These are phyloP conservation scores for Fomitopsis schrenkii DNA, from an alignment of 1,284 basidiomycete genomes.

Conservation along the genomic window DNA sequence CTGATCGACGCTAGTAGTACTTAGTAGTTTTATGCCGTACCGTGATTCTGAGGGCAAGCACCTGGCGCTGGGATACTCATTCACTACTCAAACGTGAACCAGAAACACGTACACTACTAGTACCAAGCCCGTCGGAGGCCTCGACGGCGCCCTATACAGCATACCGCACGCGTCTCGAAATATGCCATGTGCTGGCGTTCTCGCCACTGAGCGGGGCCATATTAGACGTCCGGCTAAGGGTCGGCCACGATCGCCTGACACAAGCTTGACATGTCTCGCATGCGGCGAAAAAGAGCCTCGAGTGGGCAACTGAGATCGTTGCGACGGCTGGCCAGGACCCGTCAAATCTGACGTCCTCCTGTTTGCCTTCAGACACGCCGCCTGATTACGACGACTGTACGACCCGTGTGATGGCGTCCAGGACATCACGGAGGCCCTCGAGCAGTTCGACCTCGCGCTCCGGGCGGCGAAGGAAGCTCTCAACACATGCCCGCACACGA, in stretches of 20 bases:
- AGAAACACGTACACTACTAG: too few relatives aligned
- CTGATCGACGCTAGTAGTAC: too few relatives aligned
- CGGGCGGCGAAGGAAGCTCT: constrained; percentile 18
- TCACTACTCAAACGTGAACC: too few relatives aligned
- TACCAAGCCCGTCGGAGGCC: too few relatives aligned
- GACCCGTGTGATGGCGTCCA: constrained; percentile 1
- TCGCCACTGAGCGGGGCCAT: too few relatives aligned
- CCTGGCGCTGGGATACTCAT: too few relatives aligned
- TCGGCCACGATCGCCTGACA: not conserved
- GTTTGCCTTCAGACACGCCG: not conserved
- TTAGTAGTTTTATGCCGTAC: too few relatives aligned
- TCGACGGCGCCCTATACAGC: not conserved
- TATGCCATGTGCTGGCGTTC: not conserved
- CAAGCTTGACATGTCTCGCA: not conserved
- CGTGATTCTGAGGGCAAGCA: too few relatives aligned
- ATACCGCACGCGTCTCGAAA: not conserved
- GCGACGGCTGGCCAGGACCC: not conserved
- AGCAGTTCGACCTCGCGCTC: constrained; percentile 14
- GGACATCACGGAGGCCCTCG: constrained; percentile 8
- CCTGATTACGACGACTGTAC: not conserved
- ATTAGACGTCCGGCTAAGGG: not conserved
- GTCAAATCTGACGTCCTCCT: not conserved
- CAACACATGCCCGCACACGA: constrained; percentile 17
- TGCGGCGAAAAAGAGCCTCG: not conserved
- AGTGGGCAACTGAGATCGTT: not conserved